Conservation (phyloP, 176 grass and related monocot species). For the Puya raimondii region DNA sequence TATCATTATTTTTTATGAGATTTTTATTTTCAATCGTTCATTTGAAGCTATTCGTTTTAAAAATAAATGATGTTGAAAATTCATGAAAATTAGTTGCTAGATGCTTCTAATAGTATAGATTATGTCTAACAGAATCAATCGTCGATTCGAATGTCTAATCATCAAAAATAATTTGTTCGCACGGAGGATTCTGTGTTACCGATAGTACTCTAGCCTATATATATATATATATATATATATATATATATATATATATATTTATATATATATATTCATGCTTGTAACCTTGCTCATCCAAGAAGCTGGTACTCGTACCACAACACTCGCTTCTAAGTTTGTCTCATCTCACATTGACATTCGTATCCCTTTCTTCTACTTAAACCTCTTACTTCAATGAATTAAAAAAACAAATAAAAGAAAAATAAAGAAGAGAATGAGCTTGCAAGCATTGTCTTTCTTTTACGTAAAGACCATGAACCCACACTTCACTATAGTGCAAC, state of each 20-base stretch:
- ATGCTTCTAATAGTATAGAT: too few species aligned
- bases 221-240: too few species aligned
- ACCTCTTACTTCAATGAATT: conserved; percentile 1
- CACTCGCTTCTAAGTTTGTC: conserved; percentile 16
- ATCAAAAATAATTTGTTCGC: too few species aligned
- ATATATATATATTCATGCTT: neutral
- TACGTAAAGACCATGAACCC: conserved; percentile 13
- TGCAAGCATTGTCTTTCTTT: conserved; percentile 24
- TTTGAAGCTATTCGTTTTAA: too few species aligned
- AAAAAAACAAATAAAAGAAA: neutral
- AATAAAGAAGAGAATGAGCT: neutral
- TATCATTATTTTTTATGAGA: too few species aligned
- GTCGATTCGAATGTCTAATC: too few species aligned
- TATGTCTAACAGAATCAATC: too few species aligned
- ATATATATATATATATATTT: neutral
- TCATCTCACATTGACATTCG: conserved; percentile 21
- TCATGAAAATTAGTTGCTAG: too few species aligned
- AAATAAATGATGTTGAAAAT: too few species aligned
- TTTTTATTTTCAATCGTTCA: too few species aligned
- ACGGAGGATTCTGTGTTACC: too few species aligned
- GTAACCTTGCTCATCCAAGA: neutral
- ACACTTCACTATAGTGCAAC: neutral
- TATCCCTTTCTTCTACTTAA: conserved; percentile 3
- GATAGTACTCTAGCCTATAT: too few species aligned
- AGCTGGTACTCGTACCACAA: neutral